These are phyloP conservation scores for Lodderomyces margitis DNA, from an alignment of 1,139 yeast species.

Conservation along the genomic window DNA sequence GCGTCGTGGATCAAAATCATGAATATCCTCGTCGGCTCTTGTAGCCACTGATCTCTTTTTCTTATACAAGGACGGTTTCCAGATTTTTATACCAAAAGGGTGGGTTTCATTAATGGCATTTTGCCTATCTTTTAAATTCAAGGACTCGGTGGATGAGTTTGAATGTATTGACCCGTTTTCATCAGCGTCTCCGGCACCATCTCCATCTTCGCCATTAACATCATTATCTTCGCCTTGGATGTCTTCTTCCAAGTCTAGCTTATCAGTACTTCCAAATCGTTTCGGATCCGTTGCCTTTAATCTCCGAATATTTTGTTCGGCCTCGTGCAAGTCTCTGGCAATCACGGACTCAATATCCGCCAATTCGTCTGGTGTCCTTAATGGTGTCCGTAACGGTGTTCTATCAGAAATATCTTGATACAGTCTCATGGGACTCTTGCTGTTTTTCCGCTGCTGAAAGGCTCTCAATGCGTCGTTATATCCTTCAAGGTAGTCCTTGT, in stretches of 20 bases:
- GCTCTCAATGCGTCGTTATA: slow-evolving; percentile 65
- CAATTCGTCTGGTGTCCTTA: neutral
- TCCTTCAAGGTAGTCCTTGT: slow-evolving; percentile 68
- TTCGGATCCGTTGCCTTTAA: slow-evolving; percentile 17
- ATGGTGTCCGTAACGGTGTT: neutral
- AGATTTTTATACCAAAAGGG: slow-evolving; percentile 95
- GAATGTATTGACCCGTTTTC: slow-evolving; percentile 43
- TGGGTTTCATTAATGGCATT: slow-evolving; percentile 95
- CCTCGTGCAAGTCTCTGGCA: slow-evolving; percentile 19
- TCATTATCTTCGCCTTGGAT: slow-evolving; percentile 12
- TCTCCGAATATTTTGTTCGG: slow-evolving; percentile 21
- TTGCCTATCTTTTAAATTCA: slow-evolving; percentile 89
- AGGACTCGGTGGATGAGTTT: slow-evolving; percentile 65
- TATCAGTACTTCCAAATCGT: slow-evolving; percentile 4
- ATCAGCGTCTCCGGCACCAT: slow-evolving; percentile 21
- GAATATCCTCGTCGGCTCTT: slow-evolving; percentile 92
- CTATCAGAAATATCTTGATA: slow-evolving; percentile 1
- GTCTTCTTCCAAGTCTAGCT: slow-evolving; percentile 14
- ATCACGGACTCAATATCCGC: slow-evolving; percentile 17
- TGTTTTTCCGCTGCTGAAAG: slow-evolving; percentile 24
- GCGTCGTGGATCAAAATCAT: slow-evolving; percentile 60
- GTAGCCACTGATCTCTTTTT: slow-evolving; percentile 88
- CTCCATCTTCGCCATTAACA: slow-evolving; percentile 3
- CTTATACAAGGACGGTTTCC: slow-evolving; percentile 97
- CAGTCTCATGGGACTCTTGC: slow-evolving; percentile 6